Evolutionary conservation across 495 filamentous ascomycete genomes (phyloP).

Genomic region (Diplogelasinospora grovesii): DNA sequence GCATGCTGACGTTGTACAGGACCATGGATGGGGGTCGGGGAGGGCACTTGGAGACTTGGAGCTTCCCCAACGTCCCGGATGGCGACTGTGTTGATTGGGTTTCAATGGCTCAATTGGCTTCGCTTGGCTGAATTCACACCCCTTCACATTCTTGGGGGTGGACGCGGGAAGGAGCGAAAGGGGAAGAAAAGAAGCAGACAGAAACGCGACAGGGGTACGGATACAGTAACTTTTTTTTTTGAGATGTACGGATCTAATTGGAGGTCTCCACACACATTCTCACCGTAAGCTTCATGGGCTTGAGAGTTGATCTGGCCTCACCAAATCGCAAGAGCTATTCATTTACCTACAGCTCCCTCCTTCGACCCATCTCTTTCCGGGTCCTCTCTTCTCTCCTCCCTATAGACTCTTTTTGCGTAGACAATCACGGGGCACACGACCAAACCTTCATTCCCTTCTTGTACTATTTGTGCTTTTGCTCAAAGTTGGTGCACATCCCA

Average conservation of each 20-base stretch:
- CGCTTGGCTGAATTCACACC: constrained; percentile 17
- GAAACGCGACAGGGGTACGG: constrained; percentile 1
- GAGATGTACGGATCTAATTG: constrained; percentile 2
- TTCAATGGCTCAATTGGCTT: constrained; percentile 5
- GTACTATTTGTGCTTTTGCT: constrained; percentile 3
- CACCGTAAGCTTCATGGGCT: background rate
- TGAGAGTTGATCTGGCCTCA: background rate
- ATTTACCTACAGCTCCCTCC: constrained; percentile 8
- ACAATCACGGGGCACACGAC: background rate
- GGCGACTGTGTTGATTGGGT: constrained; percentile 10
- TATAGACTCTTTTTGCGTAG: constrained; percentile 10
- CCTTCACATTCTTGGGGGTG: constrained; percentile 2
- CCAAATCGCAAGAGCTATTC: constrained; percentile 20
- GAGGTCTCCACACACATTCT: constrained; percentile 1
- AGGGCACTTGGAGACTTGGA: constrained; percentile 7
- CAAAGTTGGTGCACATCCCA: constrained; percentile 4
- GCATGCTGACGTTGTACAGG: constrained; percentile 18
- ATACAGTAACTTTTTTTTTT: constrained; percentile 1
- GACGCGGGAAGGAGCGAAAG: background rate
- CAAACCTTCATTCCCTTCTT: background rate
- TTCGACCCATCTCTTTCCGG: background rate
- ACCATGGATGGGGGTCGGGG: constrained; percentile 5
- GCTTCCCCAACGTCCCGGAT: constrained; percentile 18
- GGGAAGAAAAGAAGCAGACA: background rate
- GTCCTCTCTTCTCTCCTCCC: constrained; percentile 10